Evolutionary conservation across 306 rosid genomes (phyloP), one percentile per base, ranked within the genome.

Genomic region (Quercus mongolica): DNA sequence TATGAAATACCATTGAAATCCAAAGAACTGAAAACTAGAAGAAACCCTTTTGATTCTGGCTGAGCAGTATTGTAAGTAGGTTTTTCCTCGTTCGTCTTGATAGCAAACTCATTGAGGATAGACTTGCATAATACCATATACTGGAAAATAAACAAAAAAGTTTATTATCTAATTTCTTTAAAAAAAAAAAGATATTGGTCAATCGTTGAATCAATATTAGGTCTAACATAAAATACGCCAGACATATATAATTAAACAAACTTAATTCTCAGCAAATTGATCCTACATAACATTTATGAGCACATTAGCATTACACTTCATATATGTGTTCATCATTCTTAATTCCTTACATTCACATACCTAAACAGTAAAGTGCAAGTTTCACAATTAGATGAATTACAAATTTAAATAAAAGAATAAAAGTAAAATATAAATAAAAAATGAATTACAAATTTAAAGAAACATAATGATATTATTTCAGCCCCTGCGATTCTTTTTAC

Each of bases 41-140:
- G 7, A 69, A 19, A 20, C 30, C 83, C 86, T 54, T 58, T 28
- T 7, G 46, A 38, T 38, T 38, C 11, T 5, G 18, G 65, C 57
- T 44, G 41, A 44, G 62, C 64, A 56, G 90, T 89, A 23, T 49
- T 69, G 84, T 87, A 90, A 3, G 70, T 72, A 44, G 92, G 87
- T 56, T 3, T 62, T 44, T 69, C 74, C n/a, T 80, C 52, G 41
- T 71, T 78, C 90, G 85, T 68, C 81, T 92, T 92, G 4, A 4
- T 25, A 33, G 87, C 87, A 82, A 75, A 90, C 56, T 90, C 97
- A 52, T 88, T 57, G n/a, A 92, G 38, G 62, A 86, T 79, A 23
- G 75, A 33, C 83, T 90, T 92, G 83, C 85, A 90, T 38, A 85
- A 74, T 52, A 74, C 30, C 23, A 71, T 61, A 83, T 76, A 67